Evolutionary conservation across 2,329 filamentous ascomycete species (phyloP).

Genomic region (Trichoderma arundinaceum): DNA sequence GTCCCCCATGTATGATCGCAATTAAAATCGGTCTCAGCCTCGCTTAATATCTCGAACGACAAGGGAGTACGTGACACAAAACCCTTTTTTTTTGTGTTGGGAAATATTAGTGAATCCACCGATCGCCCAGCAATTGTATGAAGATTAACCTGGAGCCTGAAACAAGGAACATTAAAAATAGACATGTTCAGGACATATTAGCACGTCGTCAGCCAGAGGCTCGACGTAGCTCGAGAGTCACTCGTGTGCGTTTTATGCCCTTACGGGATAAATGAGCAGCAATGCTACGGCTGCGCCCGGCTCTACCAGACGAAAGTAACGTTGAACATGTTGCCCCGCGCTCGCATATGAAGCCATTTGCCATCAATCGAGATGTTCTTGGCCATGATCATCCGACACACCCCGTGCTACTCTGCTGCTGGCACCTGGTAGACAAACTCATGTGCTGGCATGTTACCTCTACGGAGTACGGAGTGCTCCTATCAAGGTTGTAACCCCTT

Average conservation of each 20-base stretch:
- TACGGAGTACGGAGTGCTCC: not conserved
- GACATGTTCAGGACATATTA: slow-evolving; percentile 23
- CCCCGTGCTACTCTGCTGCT: not conserved
- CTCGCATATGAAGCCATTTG: not conserved
- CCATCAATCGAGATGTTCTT: not conserved
- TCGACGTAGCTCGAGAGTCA: not conserved
- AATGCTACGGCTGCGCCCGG: not conserved
- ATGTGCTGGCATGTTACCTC: slow-evolving; percentile 17
- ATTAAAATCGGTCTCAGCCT: slow-evolving; percentile 30
- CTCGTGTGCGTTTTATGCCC: not conserved
- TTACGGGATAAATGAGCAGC: not conserved
- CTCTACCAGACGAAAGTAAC: not conserved
- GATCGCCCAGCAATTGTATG: slow-evolving; percentile 24
- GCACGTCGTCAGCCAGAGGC: not conserved
- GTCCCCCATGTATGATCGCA: slow-evolving; percentile 17
- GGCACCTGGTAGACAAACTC: not conserved
- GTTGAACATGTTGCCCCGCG: not conserved
- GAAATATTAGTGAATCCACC: slow-evolving; percentile 24
- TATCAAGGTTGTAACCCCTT: not conserved
- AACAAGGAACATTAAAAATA: slow-evolving; percentile 28
- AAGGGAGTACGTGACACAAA: slow-evolving; percentile 29
- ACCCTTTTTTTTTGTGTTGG: slow-evolving; percentile 19
- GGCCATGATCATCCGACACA: not conserved
- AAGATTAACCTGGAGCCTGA: slow-evolving; percentile 26
- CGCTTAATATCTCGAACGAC: slow-evolving; percentile 20